These are phyloP conservation scores for Priceomyces haplophilus DNA, from an alignment of 805 yeast genomes.

Conservation along the genomic window DNA sequence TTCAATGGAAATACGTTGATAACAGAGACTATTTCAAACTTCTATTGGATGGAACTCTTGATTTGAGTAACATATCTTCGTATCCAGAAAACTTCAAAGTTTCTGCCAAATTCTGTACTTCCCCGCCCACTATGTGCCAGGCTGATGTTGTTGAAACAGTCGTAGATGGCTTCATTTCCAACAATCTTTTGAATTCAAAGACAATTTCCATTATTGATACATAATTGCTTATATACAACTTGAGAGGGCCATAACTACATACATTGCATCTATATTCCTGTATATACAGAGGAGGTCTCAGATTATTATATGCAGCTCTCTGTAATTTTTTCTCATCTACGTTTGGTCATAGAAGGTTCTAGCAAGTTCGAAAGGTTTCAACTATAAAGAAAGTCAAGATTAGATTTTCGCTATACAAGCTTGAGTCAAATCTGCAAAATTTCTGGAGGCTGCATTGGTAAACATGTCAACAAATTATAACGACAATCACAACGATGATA, in stretches of 20 bases:
- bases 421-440: not conserved
- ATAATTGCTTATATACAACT: not conserved
- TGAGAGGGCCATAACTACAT: too few species aligned
- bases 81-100: slow-evolving; percentile 6
- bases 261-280: too few species aligned
- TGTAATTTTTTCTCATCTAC: too few species aligned
- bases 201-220: not conserved
- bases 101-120: not conserved
- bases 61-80: slow-evolving; percentile 3
- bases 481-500: slow-evolving; percentile 10
- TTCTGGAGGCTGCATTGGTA: not conserved
- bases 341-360: slow-evolving; percentile 6
- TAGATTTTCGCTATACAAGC: not conserved
- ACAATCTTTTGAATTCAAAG: slow-evolving; percentile 1
- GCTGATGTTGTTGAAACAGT: not conserved
- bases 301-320: too few species aligned
- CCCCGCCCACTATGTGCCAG: not conserved
- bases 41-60: slow-evolving; percentile 7
- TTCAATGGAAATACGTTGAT: slow-evolving; percentile 16
- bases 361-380: slow-evolving; percentile 7
- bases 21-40: slow-evolving; percentile 13
- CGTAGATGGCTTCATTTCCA: slow-evolving; percentile 2
- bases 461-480: slow-evolving; percentile 4
- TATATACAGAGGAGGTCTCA: too few species aligned
- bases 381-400: slow-evolving; percentile 1